Conservation (phyloP, 495 filamentous ascomycete genomes). For the Symbiotaphrina buchneri region DNA sequence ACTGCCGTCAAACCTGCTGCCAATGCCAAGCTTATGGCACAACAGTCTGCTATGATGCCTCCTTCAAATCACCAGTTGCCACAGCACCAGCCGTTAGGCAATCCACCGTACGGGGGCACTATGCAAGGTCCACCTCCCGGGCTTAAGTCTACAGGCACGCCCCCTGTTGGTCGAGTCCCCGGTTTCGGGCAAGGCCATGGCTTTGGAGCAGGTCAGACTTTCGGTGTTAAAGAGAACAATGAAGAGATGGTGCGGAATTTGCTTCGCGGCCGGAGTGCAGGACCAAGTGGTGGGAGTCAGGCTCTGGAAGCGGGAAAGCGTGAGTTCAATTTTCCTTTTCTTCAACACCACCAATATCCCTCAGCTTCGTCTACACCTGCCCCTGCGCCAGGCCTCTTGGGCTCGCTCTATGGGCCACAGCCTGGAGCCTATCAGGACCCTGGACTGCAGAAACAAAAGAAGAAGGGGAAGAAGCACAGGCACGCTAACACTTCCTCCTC, state of each 20-base stretch:
- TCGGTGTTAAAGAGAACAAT: slow-evolving; percentile 37
- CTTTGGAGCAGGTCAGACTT: slow-evolving; percentile 49
- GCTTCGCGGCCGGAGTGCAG: slow-evolving; percentile 30
- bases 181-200: slow-evolving; percentile 62
- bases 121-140: slow-evolving; percentile 89
- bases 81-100: slow-evolving; percentile 19
- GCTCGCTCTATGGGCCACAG: slow-evolving; percentile 77
- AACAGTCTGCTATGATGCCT: slow-evolving; percentile 81
- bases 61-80: slow-evolving; percentile 25
- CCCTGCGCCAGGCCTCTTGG: slow-evolving; percentile 69
- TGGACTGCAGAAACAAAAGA: slow-evolving; percentile 85
- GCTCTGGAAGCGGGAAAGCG: slow-evolving; percentile 73
- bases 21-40: slow-evolving; percentile 69
- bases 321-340: slow-evolving; percentile 80
- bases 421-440: slow-evolving; percentile 63
- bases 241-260: slow-evolving; percentile 66
- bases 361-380: slow-evolving; percentile 74
- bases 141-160: slow-evolving; percentile 81
- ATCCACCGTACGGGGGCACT: slow-evolving; percentile 37
- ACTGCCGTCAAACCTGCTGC: slow-evolving; percentile 59
- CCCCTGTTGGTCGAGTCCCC: slow-evolving; percentile 54
- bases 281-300: slow-evolving; percentile 20
- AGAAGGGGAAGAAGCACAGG: slow-evolving; percentile 99
- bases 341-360: slow-evolving; percentile 63
- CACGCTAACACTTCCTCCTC: slow-evolving; percentile 99